Percentiles rank a stretch among this genome's conserved stretches.
phyloP scores from a whole-genome alignment of 805 yeast species.

The Yarrowia divulgata region DNA sequence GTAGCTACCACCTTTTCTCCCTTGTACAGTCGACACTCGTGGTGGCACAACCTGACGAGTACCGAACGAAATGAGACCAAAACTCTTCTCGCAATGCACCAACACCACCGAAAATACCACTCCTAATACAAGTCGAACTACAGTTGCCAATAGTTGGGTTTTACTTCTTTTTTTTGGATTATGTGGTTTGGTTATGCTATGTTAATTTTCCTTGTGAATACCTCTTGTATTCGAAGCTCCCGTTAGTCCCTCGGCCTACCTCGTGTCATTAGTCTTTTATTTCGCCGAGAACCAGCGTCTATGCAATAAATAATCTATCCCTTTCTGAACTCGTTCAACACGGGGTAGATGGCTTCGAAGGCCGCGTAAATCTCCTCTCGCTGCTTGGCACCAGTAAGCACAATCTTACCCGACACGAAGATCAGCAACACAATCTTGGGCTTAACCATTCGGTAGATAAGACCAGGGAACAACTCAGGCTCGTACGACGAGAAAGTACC shows the following conservation, averaged over 20 bases:
- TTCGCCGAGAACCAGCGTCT: conserved; percentile 39
- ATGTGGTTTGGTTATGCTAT: conserved; percentile 13
- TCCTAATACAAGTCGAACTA: background rate
- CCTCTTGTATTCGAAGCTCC: conserved; percentile 5
- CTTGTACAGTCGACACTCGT: too few relatives aligned
- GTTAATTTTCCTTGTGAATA: conserved; percentile 8
- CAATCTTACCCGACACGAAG: conserved; percentile 97
- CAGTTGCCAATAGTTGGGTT: background rate
- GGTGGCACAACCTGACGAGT: too few relatives aligned
- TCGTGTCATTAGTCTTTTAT: conserved; percentile 31
- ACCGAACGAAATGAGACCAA: background rate
- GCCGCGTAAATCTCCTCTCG: conserved; percentile 98
- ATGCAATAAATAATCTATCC: conserved; percentile 51
- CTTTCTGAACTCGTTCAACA: conserved; percentile 96
- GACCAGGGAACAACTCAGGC: conserved; percentile 97
- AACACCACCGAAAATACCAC: background rate
- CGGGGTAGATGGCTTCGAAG: conserved; percentile 97
- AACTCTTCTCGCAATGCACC: background rate
- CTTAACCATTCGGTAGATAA: conserved; percentile 98
- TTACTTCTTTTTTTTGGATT: conserved; percentile 29
- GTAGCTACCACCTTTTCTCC: too few relatives aligned
- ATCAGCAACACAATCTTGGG: conserved; percentile 96
- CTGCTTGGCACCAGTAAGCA: conserved; percentile 97
- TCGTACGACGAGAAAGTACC: conserved; percentile 99
- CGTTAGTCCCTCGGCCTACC: conserved; percentile 17